A percentile compares a stretch with the other conserved stretches of the same genome.
These are phyloP conservation scores for Trametes meyenii DNA, from an alignment of 768 basidiomycete species.

Conservation along the genomic window DNA sequence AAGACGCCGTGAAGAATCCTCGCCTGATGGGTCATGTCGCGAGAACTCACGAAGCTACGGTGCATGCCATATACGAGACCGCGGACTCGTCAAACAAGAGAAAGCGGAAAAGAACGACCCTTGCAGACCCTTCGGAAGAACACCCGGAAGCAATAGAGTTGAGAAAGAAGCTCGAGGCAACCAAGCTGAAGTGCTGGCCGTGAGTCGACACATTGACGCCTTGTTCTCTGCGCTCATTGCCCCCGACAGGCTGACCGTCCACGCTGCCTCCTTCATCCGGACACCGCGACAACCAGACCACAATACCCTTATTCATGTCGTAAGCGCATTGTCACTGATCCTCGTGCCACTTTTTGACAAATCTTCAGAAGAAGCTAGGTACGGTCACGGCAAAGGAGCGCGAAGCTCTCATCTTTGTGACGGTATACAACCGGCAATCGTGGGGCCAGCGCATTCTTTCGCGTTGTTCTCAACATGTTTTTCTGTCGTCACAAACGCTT, in stretches of 20 bases:
- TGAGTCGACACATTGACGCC: constrained; percentile 37
- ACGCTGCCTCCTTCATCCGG: constrained; percentile 64
- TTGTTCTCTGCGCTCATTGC: not conserved
- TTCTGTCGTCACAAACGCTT: constrained; percentile 74
- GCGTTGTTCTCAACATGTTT: constrained; percentile 68
- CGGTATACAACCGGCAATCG: constrained; percentile 59
- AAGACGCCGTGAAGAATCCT: constrained; percentile 56
- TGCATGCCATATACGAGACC: constrained; percentile 41
- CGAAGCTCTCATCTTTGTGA: constrained; percentile 58
- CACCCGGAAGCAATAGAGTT: constrained; percentile 50
- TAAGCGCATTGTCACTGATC: not conserved
- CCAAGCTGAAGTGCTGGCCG: constrained; percentile 65
- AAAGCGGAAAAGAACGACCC: constrained; percentile 40
- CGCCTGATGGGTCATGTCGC: constrained; percentile 57
- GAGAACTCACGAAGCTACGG: constrained; percentile 52
- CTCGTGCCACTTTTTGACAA: not conserved
- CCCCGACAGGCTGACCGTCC: constrained; percentile 47
- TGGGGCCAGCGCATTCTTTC: constrained; percentile 64
- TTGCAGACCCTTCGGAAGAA: constrained; percentile 43
- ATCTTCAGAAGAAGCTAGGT: constrained; percentile 25
- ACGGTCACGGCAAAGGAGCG: constrained; percentile 7
- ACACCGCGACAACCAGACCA: constrained; percentile 66
- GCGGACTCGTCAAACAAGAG: constrained; percentile 40
- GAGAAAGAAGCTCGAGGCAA: constrained; percentile 52
- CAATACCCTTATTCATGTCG: constrained; percentile 41